These are phyloP conservation scores for Sphaerobolus stellatus DNA, from an alignment of 1,284 basidiomycete species.

Conservation along the genomic window DNA sequence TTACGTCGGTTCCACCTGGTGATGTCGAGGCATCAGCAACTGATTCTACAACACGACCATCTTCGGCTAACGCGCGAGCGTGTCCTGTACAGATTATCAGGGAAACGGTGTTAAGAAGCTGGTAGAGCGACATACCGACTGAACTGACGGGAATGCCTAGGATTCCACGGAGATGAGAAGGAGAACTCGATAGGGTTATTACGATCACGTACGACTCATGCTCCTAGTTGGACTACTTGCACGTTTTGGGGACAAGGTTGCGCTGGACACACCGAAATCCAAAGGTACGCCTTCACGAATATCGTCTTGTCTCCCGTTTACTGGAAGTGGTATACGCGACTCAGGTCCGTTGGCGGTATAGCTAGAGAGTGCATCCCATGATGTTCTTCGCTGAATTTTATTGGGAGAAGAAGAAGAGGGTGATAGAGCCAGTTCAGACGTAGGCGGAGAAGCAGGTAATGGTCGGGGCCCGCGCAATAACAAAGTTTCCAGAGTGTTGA, in stretches of 20 bases:
- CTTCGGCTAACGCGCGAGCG: slow-evolving; percentile 75
- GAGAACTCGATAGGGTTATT: no score
- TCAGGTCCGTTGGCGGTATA: slow-evolving; percentile 63
- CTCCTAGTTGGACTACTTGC: slow-evolving; percentile 71
- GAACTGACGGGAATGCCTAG: slow-evolving; percentile 78
- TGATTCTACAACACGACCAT: slow-evolving; percentile 42
- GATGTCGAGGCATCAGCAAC: slow-evolving; percentile 17
- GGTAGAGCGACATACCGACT: slow-evolving; percentile 57
- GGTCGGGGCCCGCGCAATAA: slow-evolving; percentile 64
- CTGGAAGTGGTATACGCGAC: slow-evolving; percentile 59
- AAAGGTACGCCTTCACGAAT: slow-evolving; percentile 73
- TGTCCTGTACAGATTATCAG: slow-evolving; percentile 52
- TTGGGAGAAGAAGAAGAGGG: slow-evolving; percentile 39
- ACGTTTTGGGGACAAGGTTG: slow-evolving; percentile 46
- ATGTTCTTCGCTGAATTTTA: slow-evolving; percentile 52
- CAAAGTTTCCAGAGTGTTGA: slow-evolving; percentile 62
- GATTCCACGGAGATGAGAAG: no score
- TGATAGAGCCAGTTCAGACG: slow-evolving; percentile 29
- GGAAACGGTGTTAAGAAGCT: slow-evolving; percentile 9
- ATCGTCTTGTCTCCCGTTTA: slow-evolving; percentile 42
- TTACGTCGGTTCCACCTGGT: slow-evolving; percentile 26
- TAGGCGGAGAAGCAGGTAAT: slow-evolving; percentile 37
- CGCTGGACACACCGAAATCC: slow-evolving; percentile 41
- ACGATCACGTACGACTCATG: slow-evolving; percentile 68
- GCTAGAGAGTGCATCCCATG: slow-evolving; percentile 65